A percentile compares a stretch with the other conserved stretches of the same genome.
Evolutionary conservation across 306 rosid genomes (phyloP).

Genomic region (Erythrophleum fordii): DNA sequence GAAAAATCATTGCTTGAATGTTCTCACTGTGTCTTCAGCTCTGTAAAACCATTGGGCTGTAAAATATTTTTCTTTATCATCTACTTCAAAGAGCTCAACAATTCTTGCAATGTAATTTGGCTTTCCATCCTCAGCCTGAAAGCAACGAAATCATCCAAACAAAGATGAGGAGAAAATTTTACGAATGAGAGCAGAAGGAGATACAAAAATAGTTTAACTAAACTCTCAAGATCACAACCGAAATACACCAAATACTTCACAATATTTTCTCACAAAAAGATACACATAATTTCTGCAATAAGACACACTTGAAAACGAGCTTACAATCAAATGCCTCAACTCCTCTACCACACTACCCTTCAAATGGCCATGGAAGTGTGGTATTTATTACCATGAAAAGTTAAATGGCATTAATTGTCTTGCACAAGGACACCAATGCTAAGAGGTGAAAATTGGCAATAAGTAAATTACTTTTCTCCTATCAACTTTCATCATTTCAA

Average conservation of each 20-base stretch:
- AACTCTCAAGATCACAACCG: background rate
- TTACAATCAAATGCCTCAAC: background rate
- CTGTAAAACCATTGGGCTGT: conserved; percentile 53
- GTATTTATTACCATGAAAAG: background rate
- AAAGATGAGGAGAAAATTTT: background rate
- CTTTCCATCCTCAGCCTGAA: conserved; percentile 45
- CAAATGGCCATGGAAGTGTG: background rate
- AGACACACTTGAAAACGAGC: background rate
- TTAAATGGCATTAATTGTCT: background rate
- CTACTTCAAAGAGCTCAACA: conserved; percentile 47
- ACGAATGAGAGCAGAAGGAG: background rate
- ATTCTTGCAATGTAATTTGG: conserved; percentile 49
- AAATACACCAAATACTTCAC: no score
- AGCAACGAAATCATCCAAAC: background rate
- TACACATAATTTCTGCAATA: no score
- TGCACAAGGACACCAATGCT: background rate
- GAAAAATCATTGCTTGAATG: background rate
- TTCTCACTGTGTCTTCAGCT: conserved; percentile 50
- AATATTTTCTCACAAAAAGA: no score
- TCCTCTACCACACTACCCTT: background rate
- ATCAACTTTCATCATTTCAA: background rate
- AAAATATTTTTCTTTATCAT: conserved; percentile 31
- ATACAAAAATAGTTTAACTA: background rate
- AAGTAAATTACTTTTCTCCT: no score
- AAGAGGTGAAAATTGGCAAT: background rate